phyloP scores from a whole-genome alignment of 2,329 filamentous ascomycete genomes.

The Pleurostoma richardsiae region DNA sequence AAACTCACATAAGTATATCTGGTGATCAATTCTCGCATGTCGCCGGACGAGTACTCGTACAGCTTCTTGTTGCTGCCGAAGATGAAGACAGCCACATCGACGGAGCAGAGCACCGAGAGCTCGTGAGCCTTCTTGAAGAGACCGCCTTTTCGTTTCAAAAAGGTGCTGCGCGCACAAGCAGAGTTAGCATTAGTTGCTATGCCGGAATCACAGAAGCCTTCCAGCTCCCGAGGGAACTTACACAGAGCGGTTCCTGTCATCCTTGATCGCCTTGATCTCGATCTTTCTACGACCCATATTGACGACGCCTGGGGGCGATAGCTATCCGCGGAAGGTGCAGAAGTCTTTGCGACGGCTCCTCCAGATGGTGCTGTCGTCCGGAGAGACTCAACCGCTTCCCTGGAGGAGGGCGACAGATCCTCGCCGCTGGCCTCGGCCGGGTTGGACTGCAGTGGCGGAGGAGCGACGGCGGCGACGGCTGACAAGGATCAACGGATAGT shows the following conservation, averaged over 20 bases:
- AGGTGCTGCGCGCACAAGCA: conserved; percentile 59
- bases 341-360: not conserved
- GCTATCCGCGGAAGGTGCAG: no score
- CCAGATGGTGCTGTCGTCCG: not conserved
- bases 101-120: conserved; percentile 93
- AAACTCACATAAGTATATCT: conserved; percentile 83
- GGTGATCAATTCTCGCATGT: conserved; percentile 86
- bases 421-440: not conserved
- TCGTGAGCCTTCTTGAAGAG: conserved; percentile 99
- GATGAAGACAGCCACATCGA: conserved; percentile 97
- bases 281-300: conserved; percentile 98
- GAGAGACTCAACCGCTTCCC: not conserved
- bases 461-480: not conserved
- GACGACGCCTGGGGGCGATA: conserved; percentile 7
- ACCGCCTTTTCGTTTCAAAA: conserved; percentile 96
- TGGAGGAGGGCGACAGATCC: not conserved
- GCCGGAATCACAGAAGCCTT: not conserved
- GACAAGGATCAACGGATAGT: not conserved
- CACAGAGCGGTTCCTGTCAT: conserved; percentile 97
- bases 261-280: conserved; percentile 99
- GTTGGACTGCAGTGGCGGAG: not conserved
- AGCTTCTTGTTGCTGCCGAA: conserved; percentile 99
- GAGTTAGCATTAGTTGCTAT: conserved; percentile 4
- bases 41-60: conserved; percentile 92
- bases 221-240: conserved; percentile 44